Evolutionary conservation across 2,329 filamentous ascomycete genomes (phyloP).

Genomic region (Aspergillus clavatus): DNA sequence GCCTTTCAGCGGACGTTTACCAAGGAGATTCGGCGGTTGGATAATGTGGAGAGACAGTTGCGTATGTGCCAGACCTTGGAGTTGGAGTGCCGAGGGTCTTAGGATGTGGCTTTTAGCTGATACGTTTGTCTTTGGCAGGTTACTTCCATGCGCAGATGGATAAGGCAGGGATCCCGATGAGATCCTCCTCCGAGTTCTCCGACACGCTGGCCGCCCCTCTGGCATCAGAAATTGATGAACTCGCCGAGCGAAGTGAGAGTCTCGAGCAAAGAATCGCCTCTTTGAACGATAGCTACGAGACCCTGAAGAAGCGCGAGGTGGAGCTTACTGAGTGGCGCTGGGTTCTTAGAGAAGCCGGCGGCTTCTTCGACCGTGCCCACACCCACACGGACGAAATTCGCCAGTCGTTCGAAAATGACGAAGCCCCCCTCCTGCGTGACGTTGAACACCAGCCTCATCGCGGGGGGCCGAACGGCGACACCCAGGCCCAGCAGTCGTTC

Average conservation of each 20-base stretch:
- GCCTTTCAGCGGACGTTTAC: constrained; percentile 98
- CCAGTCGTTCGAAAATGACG: constrained; percentile 77
- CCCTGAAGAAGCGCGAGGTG: constrained; percentile 92
- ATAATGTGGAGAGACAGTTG: constrained; percentile 97
- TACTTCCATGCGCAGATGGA: constrained; percentile 97
- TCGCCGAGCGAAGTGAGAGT: constrained; percentile 85
- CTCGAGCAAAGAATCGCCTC: constrained; percentile 87
- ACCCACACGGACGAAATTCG: constrained; percentile 96
- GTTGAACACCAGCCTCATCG: constrained; percentile 71
- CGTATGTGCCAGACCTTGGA: constrained; percentile 54
- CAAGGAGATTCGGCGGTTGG: constrained; percentile 91
- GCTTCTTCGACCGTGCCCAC: constrained; percentile 94
- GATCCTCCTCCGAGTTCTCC: constrained; percentile 85
- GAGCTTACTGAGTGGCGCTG: constrained; percentile 98
- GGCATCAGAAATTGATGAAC: constrained; percentile 92
- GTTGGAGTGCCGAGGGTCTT: not conserved
- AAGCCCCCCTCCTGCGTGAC: constrained; percentile 88
- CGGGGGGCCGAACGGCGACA: constrained; percentile 58
- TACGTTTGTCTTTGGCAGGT: constrained; percentile 47
- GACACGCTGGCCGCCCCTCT: constrained; percentile 82
- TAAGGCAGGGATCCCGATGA: constrained; percentile 78
- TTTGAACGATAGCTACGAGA: constrained; percentile 97
- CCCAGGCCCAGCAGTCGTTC: constrained; percentile 74
- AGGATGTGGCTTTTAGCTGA: constrained; percentile 11
- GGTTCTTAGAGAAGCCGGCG: constrained; percentile 91